Evolutionary conservation across 2,329 filamentous ascomycete genomes (phyloP), one percentile per base, ranked within the genome.

Genomic region (Xylaria multiplex): DNA sequence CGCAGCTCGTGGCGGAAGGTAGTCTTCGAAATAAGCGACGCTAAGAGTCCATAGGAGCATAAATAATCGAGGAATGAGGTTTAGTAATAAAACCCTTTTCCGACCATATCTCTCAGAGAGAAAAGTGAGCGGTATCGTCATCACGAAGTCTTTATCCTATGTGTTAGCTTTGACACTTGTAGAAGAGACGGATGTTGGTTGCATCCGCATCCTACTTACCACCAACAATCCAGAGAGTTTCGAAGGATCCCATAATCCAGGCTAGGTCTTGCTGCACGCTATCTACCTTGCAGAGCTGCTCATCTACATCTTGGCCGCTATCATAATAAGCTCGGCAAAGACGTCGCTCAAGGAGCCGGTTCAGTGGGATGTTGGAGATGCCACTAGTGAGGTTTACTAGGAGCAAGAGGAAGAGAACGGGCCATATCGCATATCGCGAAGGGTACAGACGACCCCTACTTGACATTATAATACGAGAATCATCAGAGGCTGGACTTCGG

Each of bases 241-340:
- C 83, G 79, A 84, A 82, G 3, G 73, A 74, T 0, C 86, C 86
- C 64, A 85, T 83, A 4, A 87, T 78, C 78, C 82, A 81, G 2
- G 85, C 86, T 8, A 88, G 76, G 16, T 77, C 76, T 61, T 81
- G 77, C 72, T 88, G 85, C 5, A 88, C 79, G 13, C 72, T 73
- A 63, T 86, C 80, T 9, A 84, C 72, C 71, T 88, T 88, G 75
- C 86, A 88, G 3, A 85, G 72, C 64, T 79, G 75, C 73, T 88
- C 86, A 1, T 81, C 78, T 1, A 88, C 75, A 24, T 74, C 74
- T 4, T 81, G 82, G 58, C 79, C 74, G 7, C 60, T 68, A 14
- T 65, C 65, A 70, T 87, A 88, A 72, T 85, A 81, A 22, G 84
- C 82, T 27, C 79, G 75, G 62, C 86, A 88, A 6, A 85, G 76